A percentile compares a stretch with the other conserved stretches of the same genome.
Evolutionary conservation across 371 early-diverging fungal genomes (phyloP).

Genomic region (Umbelopsis sp.): DNA sequence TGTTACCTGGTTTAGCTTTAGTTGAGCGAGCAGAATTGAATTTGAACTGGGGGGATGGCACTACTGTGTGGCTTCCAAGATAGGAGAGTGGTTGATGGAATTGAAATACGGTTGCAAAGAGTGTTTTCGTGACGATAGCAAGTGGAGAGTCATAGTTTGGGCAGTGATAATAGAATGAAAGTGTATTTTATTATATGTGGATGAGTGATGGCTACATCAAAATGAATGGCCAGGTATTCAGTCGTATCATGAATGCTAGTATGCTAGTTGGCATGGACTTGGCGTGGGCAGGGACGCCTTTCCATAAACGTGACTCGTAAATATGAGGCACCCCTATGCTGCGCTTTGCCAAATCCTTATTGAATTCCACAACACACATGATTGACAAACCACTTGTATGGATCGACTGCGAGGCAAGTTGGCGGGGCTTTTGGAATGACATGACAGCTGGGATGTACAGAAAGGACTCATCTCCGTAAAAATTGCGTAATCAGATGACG

Average conservation of each 20-base stretch:
- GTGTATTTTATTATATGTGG: no score
- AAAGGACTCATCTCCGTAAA: not conserved
- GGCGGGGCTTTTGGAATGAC: no score
- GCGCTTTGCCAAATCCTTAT: not conserved
- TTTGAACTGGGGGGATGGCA: conserved; percentile 9
- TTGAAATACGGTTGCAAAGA: not conserved
- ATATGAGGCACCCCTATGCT: not conserved
- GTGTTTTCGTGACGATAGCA: no score
- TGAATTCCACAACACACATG: conserved; percentile 21
- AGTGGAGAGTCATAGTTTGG: no score
- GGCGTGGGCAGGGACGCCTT: no score
- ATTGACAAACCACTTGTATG: conserved; percentile 75
- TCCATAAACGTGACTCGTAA: not conserved
- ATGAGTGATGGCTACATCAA: no score
- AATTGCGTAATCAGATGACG: conserved; percentile 51
- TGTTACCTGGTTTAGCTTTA: not conserved
- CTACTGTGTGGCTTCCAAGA: not conserved
- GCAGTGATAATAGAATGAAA: no score
- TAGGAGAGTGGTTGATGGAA: not conserved
- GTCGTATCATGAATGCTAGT: no score
- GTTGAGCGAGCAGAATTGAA: conserved; percentile 3
- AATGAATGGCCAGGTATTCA: no score
- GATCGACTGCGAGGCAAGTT: conserved; percentile 84
- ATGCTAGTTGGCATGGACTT: no score
- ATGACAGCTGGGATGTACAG: not conserved